These are phyloP conservation scores for Irineochytrium annulatum DNA, from an alignment of 192 early-diverging fungal species.

Conservation along the genomic window DNA sequence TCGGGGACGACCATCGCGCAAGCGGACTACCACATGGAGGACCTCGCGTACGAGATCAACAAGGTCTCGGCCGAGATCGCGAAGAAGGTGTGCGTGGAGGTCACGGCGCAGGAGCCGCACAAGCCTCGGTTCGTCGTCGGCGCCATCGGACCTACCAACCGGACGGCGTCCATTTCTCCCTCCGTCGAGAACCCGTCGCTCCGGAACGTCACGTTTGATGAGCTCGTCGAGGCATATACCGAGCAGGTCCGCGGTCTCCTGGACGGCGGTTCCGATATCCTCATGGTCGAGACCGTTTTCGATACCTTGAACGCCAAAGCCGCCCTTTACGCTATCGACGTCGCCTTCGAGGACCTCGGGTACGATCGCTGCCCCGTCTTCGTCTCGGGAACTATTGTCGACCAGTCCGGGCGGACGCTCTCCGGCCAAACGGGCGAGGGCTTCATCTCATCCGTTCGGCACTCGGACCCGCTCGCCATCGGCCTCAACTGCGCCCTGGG, in stretches of 20 bases:
- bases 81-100: constrained; percentile 74
- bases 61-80: constrained; percentile 80
- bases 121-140: constrained; percentile 84
- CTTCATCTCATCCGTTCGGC: constrained; percentile 80
- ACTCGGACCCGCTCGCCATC: constrained; percentile 79
- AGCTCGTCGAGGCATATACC: constrained; percentile 84
- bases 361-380: constrained; percentile 48
- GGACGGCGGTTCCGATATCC: constrained; percentile 89
- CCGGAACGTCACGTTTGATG: constrained; percentile 93
- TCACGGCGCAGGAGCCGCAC: constrained; percentile 69
- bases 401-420: constrained; percentile 91
- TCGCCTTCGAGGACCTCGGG: constrained; percentile 72
- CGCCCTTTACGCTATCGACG: constrained; percentile 87
- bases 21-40: constrained; percentile 83
- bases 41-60: constrained; percentile 88
- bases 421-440: constrained; percentile 97
- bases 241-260: constrained; percentile 88
- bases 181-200: constrained; percentile 94
- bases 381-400: constrained; percentile 85
- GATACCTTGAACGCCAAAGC: constrained; percentile 98
- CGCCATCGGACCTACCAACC: constrained; percentile 82
- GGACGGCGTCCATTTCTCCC: constrained; percentile 93
- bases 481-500: constrained; percentile 66
- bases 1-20: constrained; percentile 87
- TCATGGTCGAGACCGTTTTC: constrained; percentile 95